Percentiles rank a stretch among this genome's conserved stretches.
Evolutionary conservation across 176 grass and related monocot genomes (phyloP).

Genomic region (Oryza rufipogon): DNA sequence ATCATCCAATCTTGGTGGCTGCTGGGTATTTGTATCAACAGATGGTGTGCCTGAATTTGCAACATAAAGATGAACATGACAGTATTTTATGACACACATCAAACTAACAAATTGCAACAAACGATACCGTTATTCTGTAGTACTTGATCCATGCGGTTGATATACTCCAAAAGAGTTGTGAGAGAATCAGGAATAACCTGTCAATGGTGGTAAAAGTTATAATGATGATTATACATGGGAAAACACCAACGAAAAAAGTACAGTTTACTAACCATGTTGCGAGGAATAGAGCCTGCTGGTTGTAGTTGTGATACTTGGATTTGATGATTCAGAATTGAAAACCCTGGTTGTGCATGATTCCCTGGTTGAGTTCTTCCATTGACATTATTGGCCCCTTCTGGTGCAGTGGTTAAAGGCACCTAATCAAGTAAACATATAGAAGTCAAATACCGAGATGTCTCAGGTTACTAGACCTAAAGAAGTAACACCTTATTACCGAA

Average conservation of each 20-base stretch:
- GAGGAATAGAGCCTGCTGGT: constrained; percentile 46
- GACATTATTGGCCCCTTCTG: constrained; percentile 60
- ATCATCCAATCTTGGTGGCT: constrained; percentile 48
- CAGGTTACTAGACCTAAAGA: constrained; percentile 14
- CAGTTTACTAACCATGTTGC: constrained; percentile 52
- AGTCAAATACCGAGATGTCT: constrained; percentile 15
- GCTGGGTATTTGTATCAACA: constrained; percentile 44
- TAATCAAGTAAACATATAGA: constrained; percentile 47
- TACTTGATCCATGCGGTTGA: constrained; percentile 68
- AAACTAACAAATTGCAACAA: constrained; percentile 29
- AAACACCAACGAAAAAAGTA: background rate
- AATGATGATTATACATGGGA: constrained; percentile 20
- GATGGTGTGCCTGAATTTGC: constrained; percentile 59
- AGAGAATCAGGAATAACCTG: constrained; percentile 92
- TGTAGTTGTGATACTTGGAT: constrained; percentile 71
- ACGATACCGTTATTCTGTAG: constrained; percentile 71
- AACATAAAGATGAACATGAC: constrained; percentile 33
- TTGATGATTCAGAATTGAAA: constrained; percentile 73
- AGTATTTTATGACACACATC: constrained; percentile 37
- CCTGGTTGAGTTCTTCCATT: constrained; percentile 56
- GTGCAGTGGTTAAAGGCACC: constrained; percentile 51
- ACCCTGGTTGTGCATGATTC: constrained; percentile 59
- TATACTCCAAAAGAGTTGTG: constrained; percentile 72
- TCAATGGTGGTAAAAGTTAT: constrained; percentile 27
- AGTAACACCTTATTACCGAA: constrained; percentile 42